These are phyloP conservation scores for Corynascus novoguineensis DNA, from an alignment of 495 filamentous ascomycete genomes.

Conservation along the genomic window DNA sequence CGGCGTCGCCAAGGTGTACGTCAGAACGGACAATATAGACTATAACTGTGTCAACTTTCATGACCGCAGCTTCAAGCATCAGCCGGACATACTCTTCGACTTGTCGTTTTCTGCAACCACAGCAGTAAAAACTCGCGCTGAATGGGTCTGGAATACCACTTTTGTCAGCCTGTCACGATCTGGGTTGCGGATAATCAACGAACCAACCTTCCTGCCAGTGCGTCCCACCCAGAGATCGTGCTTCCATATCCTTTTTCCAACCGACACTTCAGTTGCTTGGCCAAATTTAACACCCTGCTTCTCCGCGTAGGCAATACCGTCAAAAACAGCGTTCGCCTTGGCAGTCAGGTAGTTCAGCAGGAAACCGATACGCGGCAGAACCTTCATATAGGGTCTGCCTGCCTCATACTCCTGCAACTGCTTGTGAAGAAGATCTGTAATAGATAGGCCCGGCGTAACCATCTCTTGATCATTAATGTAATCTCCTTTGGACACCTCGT, in stretches of 20 bases:
- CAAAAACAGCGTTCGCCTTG: conserved; percentile 40
- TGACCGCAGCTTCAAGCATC: neutral
- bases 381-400: conserved; percentile 34
- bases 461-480: conserved; percentile 28
- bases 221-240: conserved; percentile 32
- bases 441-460: conserved; percentile 31
- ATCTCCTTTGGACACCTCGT: conserved; percentile 28
- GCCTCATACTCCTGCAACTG: conserved; percentile 42
- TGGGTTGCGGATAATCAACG: neutral
- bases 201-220: conserved; percentile 15
- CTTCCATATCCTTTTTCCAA: conserved; percentile 34
- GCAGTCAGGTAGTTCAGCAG: conserved; percentile 39
- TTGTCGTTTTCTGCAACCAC: conserved; percentile 26
- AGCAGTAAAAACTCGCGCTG: conserved; percentile 34
- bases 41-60: conserved; percentile 30
- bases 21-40: conserved; percentile 44
- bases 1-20: conserved; percentile 39
- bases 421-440: conserved; percentile 43
- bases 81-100: conserved; percentile 20
- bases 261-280: conserved; percentile 32
- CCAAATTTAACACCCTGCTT: conserved; percentile 52
- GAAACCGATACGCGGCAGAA: conserved; percentile 40
- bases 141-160: conserved; percentile 23
- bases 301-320: conserved; percentile 51
- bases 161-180: conserved; percentile 15